Evolutionary conservation across 768 basidiomycete genomes (phyloP).

Genomic region (Agrocybe chaxingu): DNA sequence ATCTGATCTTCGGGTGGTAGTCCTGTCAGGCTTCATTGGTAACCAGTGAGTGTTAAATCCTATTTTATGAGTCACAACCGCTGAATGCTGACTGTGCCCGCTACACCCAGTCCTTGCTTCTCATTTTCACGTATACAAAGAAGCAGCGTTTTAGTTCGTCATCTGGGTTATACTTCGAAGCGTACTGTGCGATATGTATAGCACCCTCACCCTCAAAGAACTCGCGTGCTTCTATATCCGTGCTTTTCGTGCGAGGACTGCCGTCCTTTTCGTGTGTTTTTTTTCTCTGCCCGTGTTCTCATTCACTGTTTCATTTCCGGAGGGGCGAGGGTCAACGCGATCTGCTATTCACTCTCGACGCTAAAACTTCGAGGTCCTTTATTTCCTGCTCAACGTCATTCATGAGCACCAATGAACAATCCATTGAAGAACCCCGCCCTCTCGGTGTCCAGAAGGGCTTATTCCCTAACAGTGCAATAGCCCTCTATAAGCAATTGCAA

Average conservation of each 20-base stretch:
- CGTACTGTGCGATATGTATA: not conserved
- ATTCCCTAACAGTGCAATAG: too few species aligned
- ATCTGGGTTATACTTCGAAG: not conserved
- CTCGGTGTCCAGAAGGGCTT: too few species aligned
- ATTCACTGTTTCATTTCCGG: not conserved
- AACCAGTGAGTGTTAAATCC: not conserved
- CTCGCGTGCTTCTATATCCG: slow-evolving; percentile 4
- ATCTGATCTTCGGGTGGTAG: slow-evolving; percentile 83
- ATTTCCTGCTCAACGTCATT: too few species aligned
- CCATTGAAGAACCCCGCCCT: too few species aligned
- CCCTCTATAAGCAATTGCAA: too few species aligned
- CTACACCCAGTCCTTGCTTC: not conserved
- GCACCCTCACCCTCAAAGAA: not conserved
- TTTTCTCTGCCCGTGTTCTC: not conserved
- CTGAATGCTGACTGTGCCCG: not conserved
- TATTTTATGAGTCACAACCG: not conserved
- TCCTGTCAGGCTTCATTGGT: not conserved
- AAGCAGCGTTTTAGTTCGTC: not conserved
- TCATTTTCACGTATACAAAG: too few species aligned
- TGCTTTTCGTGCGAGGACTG: not conserved
- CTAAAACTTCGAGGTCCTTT: too few species aligned
- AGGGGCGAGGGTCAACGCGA: too few species aligned
- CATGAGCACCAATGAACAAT: too few species aligned
- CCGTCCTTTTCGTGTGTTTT: slow-evolving; percentile 8
- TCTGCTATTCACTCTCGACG: too few species aligned